Evolutionary conservation across 1,284 basidiomycete species (phyloP).

Genomic region (Vanrija pseudolonga): DNA sequence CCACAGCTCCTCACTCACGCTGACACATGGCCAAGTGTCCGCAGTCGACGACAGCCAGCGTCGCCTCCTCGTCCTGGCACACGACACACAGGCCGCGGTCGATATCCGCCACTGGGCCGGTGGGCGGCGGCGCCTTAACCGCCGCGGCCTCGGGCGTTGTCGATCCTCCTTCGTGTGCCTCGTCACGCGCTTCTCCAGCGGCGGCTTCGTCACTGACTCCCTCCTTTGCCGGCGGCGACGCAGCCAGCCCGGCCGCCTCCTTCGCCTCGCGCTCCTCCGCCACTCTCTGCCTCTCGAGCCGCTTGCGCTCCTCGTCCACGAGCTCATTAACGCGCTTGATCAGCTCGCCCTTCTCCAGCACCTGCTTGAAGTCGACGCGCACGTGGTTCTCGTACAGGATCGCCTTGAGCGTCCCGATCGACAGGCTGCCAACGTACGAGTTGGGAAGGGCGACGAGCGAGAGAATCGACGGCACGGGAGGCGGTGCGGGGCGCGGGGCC

Average conservation of each 20-base stretch:
- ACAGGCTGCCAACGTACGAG: constrained; percentile 58
- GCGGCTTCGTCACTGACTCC: background rate
- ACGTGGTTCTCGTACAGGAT: constrained; percentile 62
- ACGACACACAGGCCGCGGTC: constrained; percentile 80
- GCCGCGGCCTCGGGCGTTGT: background rate
- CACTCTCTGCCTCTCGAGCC: constrained; percentile 45
- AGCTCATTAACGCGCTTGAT: constrained; percentile 64
- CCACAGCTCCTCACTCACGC: constrained; percentile 23
- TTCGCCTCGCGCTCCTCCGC: constrained; percentile 44
- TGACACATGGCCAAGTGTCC: constrained; percentile 80
- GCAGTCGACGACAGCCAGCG: constrained; percentile 87
- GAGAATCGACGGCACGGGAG: constrained; percentile 57
- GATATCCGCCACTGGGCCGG: constrained; percentile 46
- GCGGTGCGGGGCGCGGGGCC: constrained; percentile 12
- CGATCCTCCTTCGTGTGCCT: background rate
- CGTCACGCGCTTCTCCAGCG: background rate
- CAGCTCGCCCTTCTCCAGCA: constrained; percentile 58
- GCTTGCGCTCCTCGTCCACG: constrained; percentile 61
- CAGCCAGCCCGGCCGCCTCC: background rate
- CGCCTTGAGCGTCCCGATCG: constrained; percentile 65
- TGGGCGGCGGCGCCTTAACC: constrained; percentile 24
- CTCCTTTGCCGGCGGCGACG: background rate
- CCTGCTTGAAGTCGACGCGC: constrained; percentile 49
- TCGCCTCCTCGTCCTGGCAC: constrained; percentile 86
- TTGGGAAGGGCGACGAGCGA: constrained; percentile 62